A percentile compares a stretch with the other conserved stretches of the same genome.
Conservation (phyloP, 257 asterid genomes). For the Ilex aquifolium region DNA sequence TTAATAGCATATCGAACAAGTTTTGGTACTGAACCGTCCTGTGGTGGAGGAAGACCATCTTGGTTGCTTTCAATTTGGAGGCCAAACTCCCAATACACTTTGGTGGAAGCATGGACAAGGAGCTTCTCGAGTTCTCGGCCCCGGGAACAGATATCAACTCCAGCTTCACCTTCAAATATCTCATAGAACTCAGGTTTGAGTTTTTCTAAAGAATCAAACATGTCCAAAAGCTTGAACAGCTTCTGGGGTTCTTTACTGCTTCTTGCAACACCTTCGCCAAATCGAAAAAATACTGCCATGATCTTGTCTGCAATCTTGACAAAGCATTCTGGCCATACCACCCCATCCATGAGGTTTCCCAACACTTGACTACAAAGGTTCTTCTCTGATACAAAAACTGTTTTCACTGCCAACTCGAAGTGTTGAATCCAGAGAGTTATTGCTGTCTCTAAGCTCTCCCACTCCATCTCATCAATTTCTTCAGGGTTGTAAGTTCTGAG, state of each 20-base stretch:
- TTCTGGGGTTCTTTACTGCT: slow-evolving; percentile 80
- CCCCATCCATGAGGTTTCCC: slow-evolving; percentile 42
- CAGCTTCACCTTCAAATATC: slow-evolving; percentile 57
- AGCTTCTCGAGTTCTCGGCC: slow-evolving; percentile 70
- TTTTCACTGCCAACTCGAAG: slow-evolving; percentile 48
- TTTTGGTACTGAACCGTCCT: slow-evolving; percentile 71
- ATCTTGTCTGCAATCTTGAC: slow-evolving; percentile 74
- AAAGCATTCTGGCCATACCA: slow-evolving; percentile 70
- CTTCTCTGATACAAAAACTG: slow-evolving; percentile 61
- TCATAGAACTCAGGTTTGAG: slow-evolving; percentile 41
- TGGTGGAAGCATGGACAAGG: slow-evolving; percentile 55
- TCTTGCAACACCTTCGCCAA: slow-evolving; percentile 79
- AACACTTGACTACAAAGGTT: slow-evolving; percentile 46
- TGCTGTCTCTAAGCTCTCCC: slow-evolving; percentile 66
- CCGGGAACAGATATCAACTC: slow-evolving; percentile 49
- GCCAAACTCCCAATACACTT: slow-evolving; percentile 71
- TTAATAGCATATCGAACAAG: slow-evolving; percentile 66
- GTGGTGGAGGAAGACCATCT: slow-evolving; percentile 60
- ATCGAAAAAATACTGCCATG: slow-evolving; percentile 90
- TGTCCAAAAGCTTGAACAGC: slow-evolving; percentile 80
- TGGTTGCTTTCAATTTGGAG: slow-evolving; percentile 66
- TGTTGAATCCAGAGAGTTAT: slow-evolving; percentile 73
- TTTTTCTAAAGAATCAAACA: slow-evolving; percentile 52
- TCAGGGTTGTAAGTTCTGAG: slow-evolving; percentile 61
- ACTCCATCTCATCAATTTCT: slow-evolving; percentile 67